Percentiles rank a stretch among this genome's conserved stretches.
These are phyloP conservation scores for Arthrocladium fulminans DNA, from an alignment of 2,329 filamentous ascomycete genomes.

Conservation along the genomic window DNA sequence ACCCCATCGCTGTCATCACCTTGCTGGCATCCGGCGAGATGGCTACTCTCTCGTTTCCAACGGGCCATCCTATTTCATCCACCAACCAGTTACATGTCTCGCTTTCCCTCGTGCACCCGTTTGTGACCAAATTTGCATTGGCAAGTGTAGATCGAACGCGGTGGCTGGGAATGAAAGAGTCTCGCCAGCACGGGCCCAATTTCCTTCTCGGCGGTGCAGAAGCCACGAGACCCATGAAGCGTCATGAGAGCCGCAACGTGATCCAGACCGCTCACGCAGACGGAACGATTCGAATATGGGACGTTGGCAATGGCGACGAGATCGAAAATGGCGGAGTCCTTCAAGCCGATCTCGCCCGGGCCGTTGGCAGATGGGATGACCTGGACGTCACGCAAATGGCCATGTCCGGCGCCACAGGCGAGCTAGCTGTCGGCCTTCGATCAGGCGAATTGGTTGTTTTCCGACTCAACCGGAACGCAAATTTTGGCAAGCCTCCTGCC, in stretches of 20 bases:
- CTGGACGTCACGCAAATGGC: slow-evolving; percentile 71
- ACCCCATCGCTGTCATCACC: slow-evolving; percentile 76
- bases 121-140: slow-evolving; percentile 65
- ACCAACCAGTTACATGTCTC: slow-evolving; percentile 89
- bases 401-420: slow-evolving; percentile 69
- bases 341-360: slow-evolving; percentile 78
- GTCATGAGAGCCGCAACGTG: slow-evolving; percentile 75
- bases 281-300: slow-evolving; percentile 86
- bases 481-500: slow-evolving; percentile 47
- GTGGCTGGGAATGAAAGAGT: slow-evolving; percentile 89
- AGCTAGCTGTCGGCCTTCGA: slow-evolving; percentile 71
- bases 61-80: slow-evolving; percentile 79
- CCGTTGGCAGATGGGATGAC: slow-evolving; percentile 68
- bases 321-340: slow-evolving; percentile 76
- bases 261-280: slow-evolving; percentile 83
- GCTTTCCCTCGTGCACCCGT: slow-evolving; percentile 81
- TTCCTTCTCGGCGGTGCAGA: slow-evolving; percentile 73
- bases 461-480: slow-evolving; percentile 74
- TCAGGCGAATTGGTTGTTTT: slow-evolving; percentile 82
- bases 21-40: slow-evolving; percentile 80
- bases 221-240: slow-evolving; percentile 58
- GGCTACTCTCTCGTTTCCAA: slow-evolving; percentile 83
- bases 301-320: slow-evolving; percentile 82
- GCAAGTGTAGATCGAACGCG: slow-evolving; percentile 64
- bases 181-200: slow-evolving; percentile 65